Base-by-base conservation (phyloP, 2,329 filamentous ascomycete species). In the Ramularia endophylla region DNA sequence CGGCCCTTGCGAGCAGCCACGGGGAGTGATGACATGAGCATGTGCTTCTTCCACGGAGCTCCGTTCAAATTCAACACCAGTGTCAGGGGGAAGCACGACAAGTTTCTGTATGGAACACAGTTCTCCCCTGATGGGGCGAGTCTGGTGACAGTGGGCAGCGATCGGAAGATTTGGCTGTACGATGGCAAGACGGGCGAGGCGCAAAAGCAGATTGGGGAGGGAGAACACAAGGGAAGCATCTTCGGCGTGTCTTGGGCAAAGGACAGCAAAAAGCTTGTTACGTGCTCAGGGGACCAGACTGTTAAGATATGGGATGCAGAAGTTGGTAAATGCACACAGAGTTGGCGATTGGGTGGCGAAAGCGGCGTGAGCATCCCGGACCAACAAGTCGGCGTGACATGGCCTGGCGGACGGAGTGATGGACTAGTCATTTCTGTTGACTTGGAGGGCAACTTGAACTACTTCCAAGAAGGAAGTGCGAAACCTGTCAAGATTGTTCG, bases 11-110 rank as follows among this genome's bases (percentile, higher is more conserved):
- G 90, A 46, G 92, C 92, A 5, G 88, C 87, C 9, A 95, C 92
- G 1, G 92, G 85, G 11, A 87, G 85, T 40, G 90, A 97, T 60
- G 92, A 97, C 64, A 85, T 81, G 59, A 85, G 81, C 60, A 72
- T 95, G 65, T 88, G 90, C 57, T 97, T 97, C 65, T 84, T 94
- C 61, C 86, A 95, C 59, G 90, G 92, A 5, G 85, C 85, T 0
- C 92, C 92, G 0, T 98, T 95, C 74, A 95, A 95, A 64, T 97
- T 95, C 72, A 86, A 88, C 60, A 82, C 75, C n/a, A 90, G 88
- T 64, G 73, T 83, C 35, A 73, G 81, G 47, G 82, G 78, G 13
- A 75, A 87, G 58, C 92, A 98, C 65, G 85, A 82, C 58, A 87
- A 89, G 47, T 97, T 94, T 62, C 81, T 97, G 13, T 85, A 90